Base-by-base conservation (phyloP, 208 protist genomes). In the Plasmodiophora brassicae region DNA sequence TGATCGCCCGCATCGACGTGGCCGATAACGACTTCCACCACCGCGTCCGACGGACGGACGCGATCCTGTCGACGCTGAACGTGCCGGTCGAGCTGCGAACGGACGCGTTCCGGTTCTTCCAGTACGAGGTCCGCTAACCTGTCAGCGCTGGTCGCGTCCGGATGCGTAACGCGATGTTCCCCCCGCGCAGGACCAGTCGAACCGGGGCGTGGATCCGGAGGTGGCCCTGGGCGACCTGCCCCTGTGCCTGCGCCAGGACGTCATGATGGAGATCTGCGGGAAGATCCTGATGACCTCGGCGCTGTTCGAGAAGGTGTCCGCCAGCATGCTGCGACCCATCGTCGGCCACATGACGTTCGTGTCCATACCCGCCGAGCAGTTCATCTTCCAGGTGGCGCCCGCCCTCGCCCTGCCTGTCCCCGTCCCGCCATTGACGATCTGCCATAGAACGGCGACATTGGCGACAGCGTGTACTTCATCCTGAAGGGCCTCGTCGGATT, bases 231-330 rank as follows among this genome's bases (percentile, higher is more conserved):
- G 5, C 14, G n/a, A 32, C n/a, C 65, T 78, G 65, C 65, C 65
- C 20, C 5, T 36, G n/a, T 5, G 10, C 10, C n/a, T 78, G 20
- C 65, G 65, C n/a, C 14, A 78, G n/a, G 65, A 78, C 41, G n/a
- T 78, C 65, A 78, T 78, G 65, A 78, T 78, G 65, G 14, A 78
- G 5, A 78, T 78, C n/a, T 78, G 65, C 41, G 65, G 65, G 10
- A 32, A 5, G 5, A 5, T 78, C 14, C 65, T 78, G 5, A 44
- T 38, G 32, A 78, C 32, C 32, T n/a, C 65, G n/a, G 10, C 65
- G n/a, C 65, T 78, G 10, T 78, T 78, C 65, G 65, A 78, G n/a
- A 78, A 5, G 14, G 41, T 78, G 5, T 78, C 65, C 14, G 5
- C 5, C 10, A 38, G 41, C 10, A 14, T 78, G 5, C 65, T 78